These are phyloP conservation scores for Aleurites moluccanus DNA, from an alignment of 441 rosid genomes.

Conservation along the genomic window DNA sequence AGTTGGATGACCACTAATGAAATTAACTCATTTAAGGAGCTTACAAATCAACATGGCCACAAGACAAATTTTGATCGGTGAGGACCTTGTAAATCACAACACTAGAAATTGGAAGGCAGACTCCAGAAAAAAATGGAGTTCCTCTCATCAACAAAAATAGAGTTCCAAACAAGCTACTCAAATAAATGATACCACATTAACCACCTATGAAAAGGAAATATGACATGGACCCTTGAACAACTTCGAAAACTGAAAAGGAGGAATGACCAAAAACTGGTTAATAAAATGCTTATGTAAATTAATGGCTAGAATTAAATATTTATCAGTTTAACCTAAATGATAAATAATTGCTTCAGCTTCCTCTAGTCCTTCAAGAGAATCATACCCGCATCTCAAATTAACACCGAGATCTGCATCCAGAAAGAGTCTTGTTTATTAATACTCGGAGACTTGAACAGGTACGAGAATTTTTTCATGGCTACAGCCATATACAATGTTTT, in stretches of 20 bases:
- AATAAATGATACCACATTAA: conserved; percentile 4
- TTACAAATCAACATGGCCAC: background rate
- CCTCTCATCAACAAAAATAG: conserved; percentile 12
- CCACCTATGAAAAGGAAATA: background rate
- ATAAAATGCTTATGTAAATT: background rate
- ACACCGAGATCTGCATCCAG: background rate
- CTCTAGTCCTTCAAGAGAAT: background rate
- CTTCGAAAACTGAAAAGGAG: background rate
- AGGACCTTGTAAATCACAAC: background rate
- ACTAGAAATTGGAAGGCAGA: background rate
- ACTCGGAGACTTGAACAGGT: background rate
- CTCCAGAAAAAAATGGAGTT: conserved; percentile 5
- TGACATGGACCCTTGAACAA: conserved; percentile 7
- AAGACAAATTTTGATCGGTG: no score
- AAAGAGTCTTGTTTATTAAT: background rate
- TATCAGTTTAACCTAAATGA: background rate
- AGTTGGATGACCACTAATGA: no score
- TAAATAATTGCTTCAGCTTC: background rate
- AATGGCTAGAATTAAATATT: background rate
- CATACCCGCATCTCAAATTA: background rate
- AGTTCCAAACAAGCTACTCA: conserved; percentile 1
- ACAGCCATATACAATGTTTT: background rate
- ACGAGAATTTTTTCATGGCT: background rate
- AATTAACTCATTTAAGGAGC: no score
- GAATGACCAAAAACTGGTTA: background rate